Conservation (phyloP, 2,329 filamentous ascomycete genomes). For the Beauveria varroae region DNA sequence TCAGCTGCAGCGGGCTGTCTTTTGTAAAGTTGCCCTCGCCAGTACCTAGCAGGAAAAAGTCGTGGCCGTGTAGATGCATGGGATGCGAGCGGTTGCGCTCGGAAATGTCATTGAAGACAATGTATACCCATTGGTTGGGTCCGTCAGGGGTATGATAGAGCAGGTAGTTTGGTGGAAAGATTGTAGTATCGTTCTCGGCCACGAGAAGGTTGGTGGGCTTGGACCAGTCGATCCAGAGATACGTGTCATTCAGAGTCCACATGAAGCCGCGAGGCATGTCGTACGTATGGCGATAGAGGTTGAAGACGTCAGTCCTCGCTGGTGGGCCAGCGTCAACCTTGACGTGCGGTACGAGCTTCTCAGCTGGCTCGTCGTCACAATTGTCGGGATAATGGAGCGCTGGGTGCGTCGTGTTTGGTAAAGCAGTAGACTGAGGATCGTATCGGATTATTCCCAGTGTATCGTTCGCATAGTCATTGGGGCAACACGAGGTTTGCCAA, state of each 20-base stretch:
- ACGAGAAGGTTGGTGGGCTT: background rate
- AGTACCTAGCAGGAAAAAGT: conserved; percentile 15
- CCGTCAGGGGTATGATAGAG: background rate
- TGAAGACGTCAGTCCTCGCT: background rate
- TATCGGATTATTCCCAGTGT: background rate
- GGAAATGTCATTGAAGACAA: conserved; percentile 13
- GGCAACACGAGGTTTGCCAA: background rate
- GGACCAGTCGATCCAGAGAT: background rate
- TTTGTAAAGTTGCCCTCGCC: conserved; percentile 11
- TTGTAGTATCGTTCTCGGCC: background rate
- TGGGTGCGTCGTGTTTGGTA: background rate
- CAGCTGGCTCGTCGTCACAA: background rate
- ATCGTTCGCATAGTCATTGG: background rate
- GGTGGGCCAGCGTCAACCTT: background rate
- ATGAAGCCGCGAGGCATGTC: background rate
- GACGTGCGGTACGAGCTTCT: background rate
- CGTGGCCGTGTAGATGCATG: conserved; percentile 19
- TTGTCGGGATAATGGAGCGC: background rate
- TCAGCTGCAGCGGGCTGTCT: background rate
- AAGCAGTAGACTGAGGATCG: background rate
- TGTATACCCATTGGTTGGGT: conserved; percentile 14
- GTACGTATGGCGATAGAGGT: background rate
- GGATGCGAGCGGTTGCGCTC: conserved; percentile 14
- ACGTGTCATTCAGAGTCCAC: background rate
- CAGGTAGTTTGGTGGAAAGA: background rate